Base-by-base conservation (phyloP, 2,329 filamentous ascomycete genomes). In the Aspergillus floridensis region DNA sequence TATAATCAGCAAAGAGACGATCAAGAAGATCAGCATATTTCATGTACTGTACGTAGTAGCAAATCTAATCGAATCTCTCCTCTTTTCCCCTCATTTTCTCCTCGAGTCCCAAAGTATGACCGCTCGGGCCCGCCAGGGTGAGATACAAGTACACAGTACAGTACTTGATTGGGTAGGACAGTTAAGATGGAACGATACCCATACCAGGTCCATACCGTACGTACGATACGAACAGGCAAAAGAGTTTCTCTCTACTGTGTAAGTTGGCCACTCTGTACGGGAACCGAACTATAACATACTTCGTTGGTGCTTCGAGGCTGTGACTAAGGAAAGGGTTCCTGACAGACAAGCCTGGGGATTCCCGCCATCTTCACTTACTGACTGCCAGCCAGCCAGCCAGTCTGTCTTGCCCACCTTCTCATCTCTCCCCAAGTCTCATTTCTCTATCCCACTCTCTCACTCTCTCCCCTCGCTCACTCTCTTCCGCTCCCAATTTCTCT, bases 381-480 rank as follows among this genome's bases (percentile, higher is more conserved):
- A 41, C 38, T 41, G 35, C 35, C 35, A n/a, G 31, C 31, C 31
- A 2, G 31, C 12, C 12, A 19, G 38, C 2, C 38, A 19, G 38
- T 8, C 16, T 44, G 38, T 44, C 38, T 44, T 44, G 14, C 38
- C 38, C 38, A 46, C 32, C 10, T 53, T 24, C 49, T n/a, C 49
- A 29, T 54, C 57, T 58, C 41, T 59, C 56, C 53, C 51, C 58
- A 53, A 31, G 57, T 47, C 56, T 47, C 58, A 49, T 29, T 29
- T 29, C 54, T 46, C 29, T 38, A 50, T 59, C 41, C 32, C 44
- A 59, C 50, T 63, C 57, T 60, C 59, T 57, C 49, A 67, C 59
- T 56, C 54, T 60, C 59, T 60, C 53, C 65, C 63, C 60, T 52
- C 56, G 49, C 48, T 62, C 62, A 46, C 46, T 66, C 55, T 58